Evolutionary conservation across 2,329 filamentous ascomycete species (phyloP), one percentile per base, ranked within the genome.

Genomic region (Claviceps pazoutovae): DNA sequence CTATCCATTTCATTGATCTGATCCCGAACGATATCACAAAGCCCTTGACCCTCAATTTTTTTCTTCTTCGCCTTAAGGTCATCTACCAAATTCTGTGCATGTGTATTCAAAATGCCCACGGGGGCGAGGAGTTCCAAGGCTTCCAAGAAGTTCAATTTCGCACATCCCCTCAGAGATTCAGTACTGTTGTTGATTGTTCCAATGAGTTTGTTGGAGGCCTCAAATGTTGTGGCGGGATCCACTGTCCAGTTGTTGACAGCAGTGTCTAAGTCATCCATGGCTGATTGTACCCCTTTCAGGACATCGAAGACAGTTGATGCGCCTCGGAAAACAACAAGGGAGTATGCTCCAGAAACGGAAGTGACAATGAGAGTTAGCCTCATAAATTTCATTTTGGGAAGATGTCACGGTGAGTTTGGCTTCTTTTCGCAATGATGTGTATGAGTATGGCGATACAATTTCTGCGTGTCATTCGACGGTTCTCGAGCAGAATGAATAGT

Each of bases 321-420:
- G 39, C 51, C 47, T 30, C 54, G 54, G 21, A 49, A 23, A 11
- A 51, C 5, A 17, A 46, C 54, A 17, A 42, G 17, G 37, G 19
- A 37, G 17, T 44, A 46, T 23, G 30, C 53, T 19, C 51, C 49
- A 11, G 49, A 46, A 30, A 48, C 16, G 41, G 50, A 48, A 17
- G 21, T 23, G 7, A 51, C 36, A 26, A 53, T 16, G 21, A 46
- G 23, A 38, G 49, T 11, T 7, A 47, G 43, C 7, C 26, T 30
- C 26, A 19, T 21, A 34, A 53, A 46, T 43, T 55, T 55, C 53
- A 55, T 54, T 34, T 46, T 19, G 41, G n/a, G 14, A 23, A 26
- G 14, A 26, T 4, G n/a, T 1, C 2, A 13, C 5, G 17, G 41
- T 21, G 9, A 6, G 9, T 16, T 43, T 23, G 41, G 19, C 9